Conservation (phyloP, 2,329 filamentous ascomycete genomes). For the Coleophoma cylindrospora region DNA sequence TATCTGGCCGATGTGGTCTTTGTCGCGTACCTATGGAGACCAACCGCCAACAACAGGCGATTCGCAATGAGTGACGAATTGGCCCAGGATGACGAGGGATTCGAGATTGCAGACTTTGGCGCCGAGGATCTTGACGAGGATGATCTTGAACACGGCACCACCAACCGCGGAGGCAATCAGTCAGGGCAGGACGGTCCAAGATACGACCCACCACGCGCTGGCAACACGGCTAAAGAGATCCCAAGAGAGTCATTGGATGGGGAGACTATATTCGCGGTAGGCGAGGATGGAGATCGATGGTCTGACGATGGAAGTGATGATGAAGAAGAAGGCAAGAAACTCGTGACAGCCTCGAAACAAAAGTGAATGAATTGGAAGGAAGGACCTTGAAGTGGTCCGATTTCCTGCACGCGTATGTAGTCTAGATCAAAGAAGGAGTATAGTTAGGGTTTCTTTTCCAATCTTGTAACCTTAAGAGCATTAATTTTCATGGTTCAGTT, state of each 20-base stretch:
- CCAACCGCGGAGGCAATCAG: constrained; percentile 40
- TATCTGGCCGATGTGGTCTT: constrained; percentile 92
- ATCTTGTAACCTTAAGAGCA: no score
- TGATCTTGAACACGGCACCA: constrained; percentile 34
- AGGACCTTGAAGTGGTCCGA: no score
- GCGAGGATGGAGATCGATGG: constrained; percentile 77
- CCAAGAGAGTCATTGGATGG: constrained; percentile 67
- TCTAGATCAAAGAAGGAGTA: no score
- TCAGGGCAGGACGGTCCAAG: constrained; percentile 25
- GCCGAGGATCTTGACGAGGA: constrained; percentile 61
- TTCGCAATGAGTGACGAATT: constrained; percentile 99
- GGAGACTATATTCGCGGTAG: constrained; percentile 94
- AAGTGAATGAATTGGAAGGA: no score
- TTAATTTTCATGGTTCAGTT: no score
- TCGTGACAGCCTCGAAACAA: constrained; percentile 29
- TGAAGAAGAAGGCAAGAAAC: constrained; percentile 46
- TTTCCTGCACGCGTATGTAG: no score
- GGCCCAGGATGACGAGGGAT: constrained; percentile 96
- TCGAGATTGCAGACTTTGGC: constrained; percentile 91
- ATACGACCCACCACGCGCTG: constrained; percentile 26
- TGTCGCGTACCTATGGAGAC: constrained; percentile 93
- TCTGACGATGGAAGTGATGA: constrained; percentile 68
- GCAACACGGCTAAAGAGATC: constrained; percentile 24
- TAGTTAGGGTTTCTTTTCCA: no score
- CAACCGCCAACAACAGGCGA: constrained; percentile 90